Percentiles rank a stretch among this genome's conserved stretches.
These are phyloP conservation scores for Raddia distichophylla DNA, from an alignment of 176 grass and related monocot genomes.

Conservation along the genomic window DNA sequence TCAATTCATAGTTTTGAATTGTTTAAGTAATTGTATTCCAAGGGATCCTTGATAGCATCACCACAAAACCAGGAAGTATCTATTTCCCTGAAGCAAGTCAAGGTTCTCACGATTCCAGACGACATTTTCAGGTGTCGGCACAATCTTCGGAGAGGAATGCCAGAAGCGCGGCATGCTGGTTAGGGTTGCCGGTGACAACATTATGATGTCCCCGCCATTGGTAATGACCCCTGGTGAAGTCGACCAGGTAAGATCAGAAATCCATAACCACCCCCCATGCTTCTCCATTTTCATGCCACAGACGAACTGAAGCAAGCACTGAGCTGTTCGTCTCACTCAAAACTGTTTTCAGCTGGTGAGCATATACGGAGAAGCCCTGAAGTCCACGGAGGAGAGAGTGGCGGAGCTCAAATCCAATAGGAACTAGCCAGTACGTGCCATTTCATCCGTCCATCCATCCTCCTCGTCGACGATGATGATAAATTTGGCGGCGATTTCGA, in stretches of 20 bases:
- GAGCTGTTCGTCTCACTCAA: background rate
- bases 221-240: conserved; percentile 67
- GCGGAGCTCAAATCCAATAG: conserved; percentile 69
- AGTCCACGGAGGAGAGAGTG: conserved; percentile 72
- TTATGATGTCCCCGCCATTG: conserved; percentile 94
- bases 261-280: background rate
- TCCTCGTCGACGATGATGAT: conserved; percentile 5
- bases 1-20: background rate
- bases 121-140: conserved; percentile 70
- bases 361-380: conserved; percentile 77
- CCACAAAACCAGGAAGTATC: background rate
- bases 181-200: conserved; percentile 81
- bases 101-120: background rate
- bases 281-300: background rate
- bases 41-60: background rate
- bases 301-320: background rate
- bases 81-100: conserved; percentile 1
- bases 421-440: conserved; percentile 13
- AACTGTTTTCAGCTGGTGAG: conserved; percentile 65
- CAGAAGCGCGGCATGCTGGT: conserved; percentile 88
- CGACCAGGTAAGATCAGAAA: conserved; percentile 62
- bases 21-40: background rate
- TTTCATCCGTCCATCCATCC: background rate
- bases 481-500: background rate
- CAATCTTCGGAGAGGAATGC: conserved; percentile 87